Evolutionary conservation across 2,329 filamentous ascomycete genomes (phyloP), one percentile per base, ranked within the genome.

Genomic region (Fusarium robinianum): DNA sequence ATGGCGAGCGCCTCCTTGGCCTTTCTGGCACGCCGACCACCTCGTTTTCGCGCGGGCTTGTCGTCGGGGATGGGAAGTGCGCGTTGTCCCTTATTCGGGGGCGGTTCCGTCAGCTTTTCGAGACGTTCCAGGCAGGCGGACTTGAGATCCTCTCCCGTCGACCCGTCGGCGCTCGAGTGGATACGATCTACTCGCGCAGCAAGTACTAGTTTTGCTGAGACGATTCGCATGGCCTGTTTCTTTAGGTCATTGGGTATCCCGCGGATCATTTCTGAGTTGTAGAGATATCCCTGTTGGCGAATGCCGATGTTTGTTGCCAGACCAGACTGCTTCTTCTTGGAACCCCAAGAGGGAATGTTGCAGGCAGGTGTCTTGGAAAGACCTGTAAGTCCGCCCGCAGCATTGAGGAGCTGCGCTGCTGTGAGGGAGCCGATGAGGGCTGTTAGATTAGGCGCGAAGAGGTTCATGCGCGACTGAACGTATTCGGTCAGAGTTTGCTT

Each of bases 1-100:
- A 96, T 95, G 48, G 94, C 92, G 6, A 89, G 89, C 4, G 92
- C 91, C 69, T 96, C 94, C 78, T 99, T 99, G 48, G 92, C 92
- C 69, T 96, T 96, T 44, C 94, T 78, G 9, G 91, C 94, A 55
- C 90, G 79, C 41, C 92, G 79, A 37, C 94, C 94, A 67, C 94
- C 94, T 54, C 94, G 87, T 68, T 99, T 99, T 22, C 91, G 80
- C 1, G 88, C 84, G 2, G 90, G 94, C 67, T 97, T 99, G 69
- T 99, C 94, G 64, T 97, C 94, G 0, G 94, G 94, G 0, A 89
- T 88, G 1, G 92, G 92, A 0, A 97, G 79, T 1, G 94, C 94
- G 49, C 90, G 84, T 11, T 83, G 80, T 3, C 90, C 90, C 64
- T 94, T 90, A 72, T 95, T 96, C 4, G 90, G 86, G 3, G 94